A percentile compares a stretch with the other conserved stretches of the same genome.
Evolutionary conservation across 2,329 filamentous ascomycete genomes (phyloP).

Genomic region (Catunica adiposa): DNA sequence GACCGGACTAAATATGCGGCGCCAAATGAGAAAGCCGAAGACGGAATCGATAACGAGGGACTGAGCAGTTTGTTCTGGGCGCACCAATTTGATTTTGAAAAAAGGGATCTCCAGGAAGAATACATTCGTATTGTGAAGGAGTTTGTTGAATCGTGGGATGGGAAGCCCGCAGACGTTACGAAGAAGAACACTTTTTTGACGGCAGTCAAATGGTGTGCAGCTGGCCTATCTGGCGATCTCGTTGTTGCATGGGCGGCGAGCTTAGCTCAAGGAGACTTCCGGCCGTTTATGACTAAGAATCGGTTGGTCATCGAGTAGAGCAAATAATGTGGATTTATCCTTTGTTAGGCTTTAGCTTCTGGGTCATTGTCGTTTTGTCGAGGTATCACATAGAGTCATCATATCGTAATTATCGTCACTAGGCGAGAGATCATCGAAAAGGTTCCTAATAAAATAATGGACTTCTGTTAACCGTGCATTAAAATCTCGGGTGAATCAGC

Average conservation of each 20-base stretch:
- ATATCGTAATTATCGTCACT: not conserved
- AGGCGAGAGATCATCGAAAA: not conserved
- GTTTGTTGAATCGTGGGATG: not conserved
- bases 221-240: not conserved
- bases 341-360: too few species aligned
- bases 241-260: not conserved
- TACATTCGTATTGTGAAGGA: not conserved
- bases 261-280: slow-evolving; percentile 19
- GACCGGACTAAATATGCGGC: not conserved
- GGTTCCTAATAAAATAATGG: not conserved
- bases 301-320: not conserved
- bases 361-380: too few species aligned
- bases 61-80: not conserved
- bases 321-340: not conserved
- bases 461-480: slow-evolving; percentile 11
- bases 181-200: slow-evolving; percentile 1
- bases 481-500: not conserved
- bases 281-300: slow-evolving; percentile 22
- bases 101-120: not conserved
- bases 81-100: not conserved
- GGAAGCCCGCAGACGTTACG: not conserved
- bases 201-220: not conserved
- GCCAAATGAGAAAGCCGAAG: not conserved
- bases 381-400: too few species aligned
- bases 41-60: not conserved